Evolutionary conservation across 441 rosid species (phyloP).

Genomic region (Gossypium gossypioides): DNA sequence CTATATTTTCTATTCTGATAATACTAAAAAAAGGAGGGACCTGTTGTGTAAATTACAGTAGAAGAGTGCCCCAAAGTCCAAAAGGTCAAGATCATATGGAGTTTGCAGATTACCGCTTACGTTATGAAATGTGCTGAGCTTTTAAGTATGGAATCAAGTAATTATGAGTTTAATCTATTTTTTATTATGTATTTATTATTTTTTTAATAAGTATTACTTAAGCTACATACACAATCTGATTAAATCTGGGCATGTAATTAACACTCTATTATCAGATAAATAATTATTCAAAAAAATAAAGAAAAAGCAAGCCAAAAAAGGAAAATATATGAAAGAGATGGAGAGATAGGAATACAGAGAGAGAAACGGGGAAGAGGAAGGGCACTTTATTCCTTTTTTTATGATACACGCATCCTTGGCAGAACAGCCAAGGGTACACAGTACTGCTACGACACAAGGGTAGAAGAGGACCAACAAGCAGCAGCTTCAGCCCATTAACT

Average conservation of each 20-base stretch:
- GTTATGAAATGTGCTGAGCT: background rate
- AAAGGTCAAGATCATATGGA: background rate
- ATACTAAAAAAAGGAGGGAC: conserved; percentile 1
- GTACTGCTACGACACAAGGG: conserved; percentile 21
- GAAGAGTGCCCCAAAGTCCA: background rate
- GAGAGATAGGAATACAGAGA: conserved; percentile 18
- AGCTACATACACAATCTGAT: background rate
- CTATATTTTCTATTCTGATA: background rate
- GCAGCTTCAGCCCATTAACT: background rate
- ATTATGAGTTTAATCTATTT: background rate
- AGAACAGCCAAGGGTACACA: conserved; percentile 29
- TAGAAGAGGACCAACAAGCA: conserved; percentile 3
- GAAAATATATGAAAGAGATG: background rate
- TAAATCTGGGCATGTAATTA: background rate
- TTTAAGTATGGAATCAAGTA: too few species aligned
- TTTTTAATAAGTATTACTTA: background rate
- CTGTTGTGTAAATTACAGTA: conserved; percentile 6
- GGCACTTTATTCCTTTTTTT: conserved; percentile 35
- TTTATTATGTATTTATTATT: background rate
- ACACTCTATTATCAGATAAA: too few species aligned
- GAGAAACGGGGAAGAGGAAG: conserved; percentile 16
- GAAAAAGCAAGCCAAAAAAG: background rate
- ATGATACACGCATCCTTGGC: conserved; percentile 65
- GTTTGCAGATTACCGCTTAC: background rate
- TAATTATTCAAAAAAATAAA: too few species aligned